Evolutionary conservation across 768 basidiomycete genomes (phyloP).

Genomic region (Amanita phalloides): DNA sequence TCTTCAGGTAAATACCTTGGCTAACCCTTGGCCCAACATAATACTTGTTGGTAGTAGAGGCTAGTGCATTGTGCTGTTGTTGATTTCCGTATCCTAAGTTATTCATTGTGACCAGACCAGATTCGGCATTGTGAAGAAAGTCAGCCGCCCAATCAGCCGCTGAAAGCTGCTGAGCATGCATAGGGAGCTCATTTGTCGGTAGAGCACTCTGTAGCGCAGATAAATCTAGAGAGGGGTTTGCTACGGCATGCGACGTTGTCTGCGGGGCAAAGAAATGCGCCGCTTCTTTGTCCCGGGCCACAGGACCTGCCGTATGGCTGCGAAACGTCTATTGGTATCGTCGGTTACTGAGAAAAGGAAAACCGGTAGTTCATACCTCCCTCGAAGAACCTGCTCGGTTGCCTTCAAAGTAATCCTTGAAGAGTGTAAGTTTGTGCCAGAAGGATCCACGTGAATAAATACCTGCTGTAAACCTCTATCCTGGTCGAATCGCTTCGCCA

Average conservation of each 20-base stretch:
- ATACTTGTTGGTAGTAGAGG: neutral
- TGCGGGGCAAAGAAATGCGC: conserved; percentile 52
- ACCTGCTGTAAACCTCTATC: conserved; percentile 79
- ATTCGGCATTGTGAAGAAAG: conserved; percentile 30
- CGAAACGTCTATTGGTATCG: conserved; percentile 42
- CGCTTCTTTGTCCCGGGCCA: conserved; percentile 51
- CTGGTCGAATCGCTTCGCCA: conserved; percentile 70
- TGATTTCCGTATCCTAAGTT: neutral
- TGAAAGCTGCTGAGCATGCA: conserved; percentile 15
- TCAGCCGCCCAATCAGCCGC: conserved; percentile 52
- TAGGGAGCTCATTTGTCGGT: conserved; percentile 19
- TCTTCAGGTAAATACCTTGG: neutral
- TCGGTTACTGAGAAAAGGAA: neutral
- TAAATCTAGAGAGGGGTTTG: conserved; percentile 44
- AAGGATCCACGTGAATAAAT: conserved; percentile 7
- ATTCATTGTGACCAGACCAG: neutral
- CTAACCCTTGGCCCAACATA: neutral
- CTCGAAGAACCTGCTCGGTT: conserved; percentile 49
- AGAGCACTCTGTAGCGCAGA: conserved; percentile 41
- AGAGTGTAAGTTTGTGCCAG: conserved; percentile 4
- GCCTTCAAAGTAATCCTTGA: conserved; percentile 57
- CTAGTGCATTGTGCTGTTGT: neutral
- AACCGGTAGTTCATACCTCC: conserved; percentile 32
- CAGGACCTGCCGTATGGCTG: conserved; percentile 31
- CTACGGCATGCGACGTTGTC: conserved; percentile 22